Percentiles rank a stretch among this genome's conserved stretches.
Conservation (phyloP, 75 land plant genomes). For the Chamaecyparis obtusa region DNA sequence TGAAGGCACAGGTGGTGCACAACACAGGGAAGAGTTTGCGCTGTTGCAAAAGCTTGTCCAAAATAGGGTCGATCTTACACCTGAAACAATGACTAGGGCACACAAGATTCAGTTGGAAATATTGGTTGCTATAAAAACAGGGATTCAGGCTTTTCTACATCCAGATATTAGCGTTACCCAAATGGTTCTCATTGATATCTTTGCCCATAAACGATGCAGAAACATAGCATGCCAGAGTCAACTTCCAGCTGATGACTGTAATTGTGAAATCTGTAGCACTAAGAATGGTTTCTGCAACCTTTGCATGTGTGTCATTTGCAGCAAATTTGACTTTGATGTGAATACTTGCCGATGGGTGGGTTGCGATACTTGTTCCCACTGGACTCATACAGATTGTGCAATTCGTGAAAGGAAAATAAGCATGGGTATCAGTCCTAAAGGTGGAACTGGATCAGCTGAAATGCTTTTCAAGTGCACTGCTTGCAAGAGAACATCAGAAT, state of each 20-base stretch:
- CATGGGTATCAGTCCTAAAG: conserved; percentile 64
- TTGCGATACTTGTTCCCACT: conserved; percentile 92
- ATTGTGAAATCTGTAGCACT: conserved; percentile 75
- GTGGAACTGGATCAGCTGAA: conserved; percentile 42
- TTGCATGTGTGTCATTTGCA: conserved; percentile 95
- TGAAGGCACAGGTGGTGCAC: conserved; percentile 72
- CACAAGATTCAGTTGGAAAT: conserved; percentile 85
- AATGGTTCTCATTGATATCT: conserved; percentile 77
- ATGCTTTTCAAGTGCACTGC: conserved; percentile 90
- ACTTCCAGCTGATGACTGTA: conserved; percentile 92
- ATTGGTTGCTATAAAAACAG: conserved; percentile 86
- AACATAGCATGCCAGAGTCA: conserved; percentile 84
- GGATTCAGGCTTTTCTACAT: conserved; percentile 91
- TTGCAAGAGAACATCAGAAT: conserved; percentile 83
- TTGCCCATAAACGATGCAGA: conserved; percentile 80
- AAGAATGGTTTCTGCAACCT: conserved; percentile 92
- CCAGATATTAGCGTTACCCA: conserved; percentile 82
- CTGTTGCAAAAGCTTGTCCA: conserved; percentile 77
- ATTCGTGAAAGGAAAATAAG: conserved; percentile 69
- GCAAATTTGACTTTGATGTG: conserved; percentile 95
- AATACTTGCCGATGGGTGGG: conserved; percentile 97
- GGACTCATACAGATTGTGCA: conserved; percentile 99
- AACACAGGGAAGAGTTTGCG: conserved; percentile 82
- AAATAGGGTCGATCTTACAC: conserved; percentile 68
- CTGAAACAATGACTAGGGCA: conserved; percentile 59